phyloP scores from a whole-genome alignment of 352 stramenopile species.

The Phytophthora pisi region DNA sequence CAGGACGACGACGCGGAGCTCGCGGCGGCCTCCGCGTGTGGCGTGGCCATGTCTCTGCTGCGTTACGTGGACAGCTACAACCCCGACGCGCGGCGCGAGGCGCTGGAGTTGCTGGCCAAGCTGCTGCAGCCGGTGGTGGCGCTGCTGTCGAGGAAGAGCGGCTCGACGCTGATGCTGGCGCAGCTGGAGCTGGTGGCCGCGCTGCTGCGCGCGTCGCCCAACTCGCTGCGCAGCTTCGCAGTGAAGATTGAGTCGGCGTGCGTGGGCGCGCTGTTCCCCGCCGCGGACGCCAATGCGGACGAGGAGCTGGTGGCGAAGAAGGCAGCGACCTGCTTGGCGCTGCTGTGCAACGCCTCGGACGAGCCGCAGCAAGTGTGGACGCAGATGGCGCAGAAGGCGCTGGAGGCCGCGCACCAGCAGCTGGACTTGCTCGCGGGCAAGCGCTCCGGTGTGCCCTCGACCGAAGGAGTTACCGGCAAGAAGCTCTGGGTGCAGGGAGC shows the following conservation, averaged over 20 bases:
- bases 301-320: constrained; percentile 23
- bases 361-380: constrained; percentile 69
- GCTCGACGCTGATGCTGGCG: constrained; percentile 19
- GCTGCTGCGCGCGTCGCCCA: constrained; percentile 60
- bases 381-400: constrained; percentile 61
- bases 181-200: constrained; percentile 53
- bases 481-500: constrained; percentile 69
- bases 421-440: constrained; percentile 73
- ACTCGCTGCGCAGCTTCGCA: constrained; percentile 56
- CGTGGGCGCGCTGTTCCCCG: constrained; percentile 32
- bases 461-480: constrained; percentile 41
- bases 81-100: constrained; percentile 61
- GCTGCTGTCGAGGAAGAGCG: constrained; percentile 44
- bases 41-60: constrained; percentile 53
- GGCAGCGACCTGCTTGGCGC: constrained; percentile 49
- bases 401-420: constrained; percentile 69
- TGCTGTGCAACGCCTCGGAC: constrained; percentile 66
- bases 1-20: constrained; percentile 36
- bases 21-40: constrained; percentile 45
- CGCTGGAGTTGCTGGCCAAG: constrained; percentile 67
- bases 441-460: constrained; percentile 23
- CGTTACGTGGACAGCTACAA: constrained; percentile 56
- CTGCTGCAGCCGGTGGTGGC: constrained; percentile 60
- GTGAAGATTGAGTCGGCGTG: constrained; percentile 72
- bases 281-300: constrained; percentile 23